Evolutionary conservation across 2,329 filamentous ascomycete genomes (phyloP), one percentile per base, ranked within the genome.

Genomic region (Onygena corvina): DNA sequence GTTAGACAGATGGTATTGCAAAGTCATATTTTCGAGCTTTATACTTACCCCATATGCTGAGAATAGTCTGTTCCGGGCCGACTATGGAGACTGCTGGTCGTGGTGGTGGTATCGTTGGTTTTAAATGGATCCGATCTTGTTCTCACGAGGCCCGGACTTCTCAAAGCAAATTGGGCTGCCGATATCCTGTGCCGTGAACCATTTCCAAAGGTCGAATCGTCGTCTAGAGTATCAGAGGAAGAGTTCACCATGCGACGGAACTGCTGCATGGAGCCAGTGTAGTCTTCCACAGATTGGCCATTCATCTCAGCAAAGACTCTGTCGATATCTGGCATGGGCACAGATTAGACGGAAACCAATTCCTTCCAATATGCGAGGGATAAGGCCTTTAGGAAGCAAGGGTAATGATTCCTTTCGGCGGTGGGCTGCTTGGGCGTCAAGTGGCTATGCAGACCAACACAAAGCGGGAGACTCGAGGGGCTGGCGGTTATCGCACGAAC

Each of bases 281-380:
- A 34, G 30, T 33, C 29, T 12, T 46, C 44, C 20, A 11, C 44
- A 4, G 44, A 18, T 31, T 35, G 18, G 3, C 47, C 35, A 34
- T 48, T 50, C 49, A 50, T 48, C 38, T 50, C 47, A 7, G 34
- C 25, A 3, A 29, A 27, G 16, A 51, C 40, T 40, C 27, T 42
- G 21, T 53, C 52, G 23, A 52, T 51, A 27, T 53, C 52, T 11
- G 52, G 52, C 49, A 53, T 53, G 35, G 6, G 36, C 18, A 40
- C 14, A 42, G 12, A 23, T 7, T 27, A n/a, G 11, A n/a, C 27
- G 23, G 16, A 5, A 14, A n/a, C 27, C 21, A 25, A 27, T 42
- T 42, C 23, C 4, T 23, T 2, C 4, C 5, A 25, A n/a, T 27
- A n/a, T n/a, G n/a, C n/a, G n/a, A n/a, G n/a, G n/a, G n/a, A n/a